Base-by-base conservation (phyloP, 176 grass and related monocot genomes). In the Carex kokanica region DNA sequence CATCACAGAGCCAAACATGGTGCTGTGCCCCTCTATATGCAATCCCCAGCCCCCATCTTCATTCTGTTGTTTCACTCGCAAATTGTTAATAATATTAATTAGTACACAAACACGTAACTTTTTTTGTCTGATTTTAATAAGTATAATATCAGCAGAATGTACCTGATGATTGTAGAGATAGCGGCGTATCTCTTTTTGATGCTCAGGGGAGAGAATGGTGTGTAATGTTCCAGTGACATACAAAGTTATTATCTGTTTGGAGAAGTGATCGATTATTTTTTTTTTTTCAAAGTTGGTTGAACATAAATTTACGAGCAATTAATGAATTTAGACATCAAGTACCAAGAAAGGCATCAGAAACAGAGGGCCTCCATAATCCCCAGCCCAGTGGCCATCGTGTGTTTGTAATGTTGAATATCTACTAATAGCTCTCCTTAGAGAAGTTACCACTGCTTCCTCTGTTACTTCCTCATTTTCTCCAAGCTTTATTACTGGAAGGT, bases 1-100 rank as follows among this genome's bases (percentile, higher is more conserved):
- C 71, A 95, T 84, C 5, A 60, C 91, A 57, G 96, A 93, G 58
- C 96, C 96, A 87, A 98, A 98, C 95, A 98, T 95, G 57, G 92
- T 95, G 86, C 92, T 98, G 49, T 82, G 79, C 51, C 92, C 89
- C 80, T 95, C 92, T 84, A 98, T 95, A 79, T 98, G 95, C 75
- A 98, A 90, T 24, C 95, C 95, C 91, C 95, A 98, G 29, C 95
- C 95, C 8, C 95, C 92, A 70, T 98, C 92, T 91, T 91, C 82
- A 60, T 98, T 98, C 92, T 98, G 87, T 38, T 38, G 36, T 34
- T 17, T 52, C 49, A 78, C 2, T 49, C 10, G 17, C 9, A 51
- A 63, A 56, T 47, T 78, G 27, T 68, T 6, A 68, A 49, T 38
- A 38, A 38, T 38, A 3, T 38, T 38, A 38, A 3, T 38, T 38